Evolutionary conservation across 495 filamentous ascomycete genomes (phyloP).

Genomic region (Articulospora tetracladia): DNA sequence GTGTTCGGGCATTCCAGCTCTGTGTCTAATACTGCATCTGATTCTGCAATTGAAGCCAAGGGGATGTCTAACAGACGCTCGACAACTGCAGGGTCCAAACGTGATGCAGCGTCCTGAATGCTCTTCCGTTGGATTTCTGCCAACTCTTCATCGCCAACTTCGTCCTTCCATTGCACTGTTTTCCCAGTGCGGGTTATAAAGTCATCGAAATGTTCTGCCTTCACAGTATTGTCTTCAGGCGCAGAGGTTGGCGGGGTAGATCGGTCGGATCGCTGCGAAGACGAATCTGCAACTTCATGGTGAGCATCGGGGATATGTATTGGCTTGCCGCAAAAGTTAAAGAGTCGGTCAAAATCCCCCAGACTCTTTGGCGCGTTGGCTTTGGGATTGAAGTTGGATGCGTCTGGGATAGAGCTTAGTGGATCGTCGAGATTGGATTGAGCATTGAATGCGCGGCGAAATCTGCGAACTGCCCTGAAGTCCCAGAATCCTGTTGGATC

Average conservation of each 20-base stretch:
- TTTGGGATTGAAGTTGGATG: conserved; percentile 7
- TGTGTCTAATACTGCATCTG: not conserved
- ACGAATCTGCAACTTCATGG: conserved; percentile 2
- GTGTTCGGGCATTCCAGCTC: not conserved
- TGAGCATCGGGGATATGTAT: not conserved
- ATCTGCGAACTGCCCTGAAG: conserved; percentile 2
- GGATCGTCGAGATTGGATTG: not conserved
- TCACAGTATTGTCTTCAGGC: conserved; percentile 5
- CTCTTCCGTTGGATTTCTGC: conserved; percentile 6
- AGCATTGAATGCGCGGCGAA: not conserved
- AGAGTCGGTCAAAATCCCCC: conserved; percentile 19
- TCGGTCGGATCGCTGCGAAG: not conserved
- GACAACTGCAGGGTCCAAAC: conserved; percentile 4
- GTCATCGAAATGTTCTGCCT: not conserved
- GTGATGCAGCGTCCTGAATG: not conserved
- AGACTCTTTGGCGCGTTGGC: conserved; percentile 2
- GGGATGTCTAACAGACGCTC: not conserved
- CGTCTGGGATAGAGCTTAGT: not conserved
- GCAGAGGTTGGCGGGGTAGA: conserved; percentile 12
- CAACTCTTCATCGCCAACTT: conserved; percentile 8
- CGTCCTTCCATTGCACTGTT: conserved; percentile 20
- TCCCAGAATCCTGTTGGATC: not conserved
- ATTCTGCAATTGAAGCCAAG: too few relatives aligned
- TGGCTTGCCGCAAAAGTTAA: conserved; percentile 7
- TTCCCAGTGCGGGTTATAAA: conserved; percentile 6